A percentile compares a stretch with the other conserved stretches of the same genome.
phyloP scores from a whole-genome alignment of 2,329 filamentous ascomycete species.

The Teratosphaeria zuluensis region DNA sequence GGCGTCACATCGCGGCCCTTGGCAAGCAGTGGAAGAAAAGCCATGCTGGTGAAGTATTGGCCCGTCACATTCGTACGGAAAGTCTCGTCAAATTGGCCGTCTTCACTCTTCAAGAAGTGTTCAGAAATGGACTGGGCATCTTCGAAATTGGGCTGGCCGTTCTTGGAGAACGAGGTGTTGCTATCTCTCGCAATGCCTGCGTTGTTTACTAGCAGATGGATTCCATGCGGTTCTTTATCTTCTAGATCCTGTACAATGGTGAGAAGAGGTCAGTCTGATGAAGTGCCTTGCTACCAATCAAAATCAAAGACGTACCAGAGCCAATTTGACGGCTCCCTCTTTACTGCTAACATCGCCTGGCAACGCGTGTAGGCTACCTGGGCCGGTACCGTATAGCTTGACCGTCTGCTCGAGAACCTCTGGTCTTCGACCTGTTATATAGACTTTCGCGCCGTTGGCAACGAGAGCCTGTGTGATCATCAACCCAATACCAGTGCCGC shows the following conservation, averaged over 20 bases:
- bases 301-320: constrained; percentile 14
- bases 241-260: constrained; percentile 20
- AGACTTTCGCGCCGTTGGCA: constrained; percentile 33
- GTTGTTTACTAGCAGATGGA: constrained; percentile 47
- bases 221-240: constrained; percentile 41
- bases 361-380: constrained; percentile 32
- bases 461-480: constrained; percentile 27
- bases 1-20: constrained; percentile 38
- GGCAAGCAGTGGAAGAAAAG: constrained; percentile 45
- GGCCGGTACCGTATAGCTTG: constrained; percentile 36
- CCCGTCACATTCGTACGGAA: constrained; percentile 44
- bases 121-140: constrained; percentile 40
- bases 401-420: constrained; percentile 36
- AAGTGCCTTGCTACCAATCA: neutral
- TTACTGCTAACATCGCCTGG: constrained; percentile 43
- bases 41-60: constrained; percentile 45
- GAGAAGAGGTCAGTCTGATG: too few relatives aligned
- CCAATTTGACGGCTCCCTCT: constrained; percentile 32
- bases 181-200: constrained; percentile 19
- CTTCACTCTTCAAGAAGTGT: constrained; percentile 40
- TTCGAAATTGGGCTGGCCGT: constrained; percentile 40
- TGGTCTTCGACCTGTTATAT: constrained; percentile 37
- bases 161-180: constrained; percentile 14
- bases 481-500: constrained; percentile 27
- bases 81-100: constrained; percentile 35